A percentile compares a stretch with the other conserved stretches of the same genome.
Conservation (phyloP, 352 stramenopile species). For the Plasmopara halstedii region DNA sequence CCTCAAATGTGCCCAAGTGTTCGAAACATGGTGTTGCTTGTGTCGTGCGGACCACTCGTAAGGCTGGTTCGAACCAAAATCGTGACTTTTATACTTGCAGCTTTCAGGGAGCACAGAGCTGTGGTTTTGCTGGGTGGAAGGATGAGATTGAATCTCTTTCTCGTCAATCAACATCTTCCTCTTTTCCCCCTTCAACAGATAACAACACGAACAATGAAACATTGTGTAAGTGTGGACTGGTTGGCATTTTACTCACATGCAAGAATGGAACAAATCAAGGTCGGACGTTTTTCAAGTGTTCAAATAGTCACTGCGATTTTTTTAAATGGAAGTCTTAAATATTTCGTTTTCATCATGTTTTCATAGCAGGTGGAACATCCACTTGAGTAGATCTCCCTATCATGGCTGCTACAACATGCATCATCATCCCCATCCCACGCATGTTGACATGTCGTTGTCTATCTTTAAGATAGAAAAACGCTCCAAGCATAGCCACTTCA, state of each 20-base stretch:
- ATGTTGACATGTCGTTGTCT: conserved; percentile 9
- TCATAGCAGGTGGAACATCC: conserved; percentile 19
- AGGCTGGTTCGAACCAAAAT: conserved; percentile 73
- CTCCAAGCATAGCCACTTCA: conserved; percentile 47
- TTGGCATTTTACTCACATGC: conserved; percentile 43
- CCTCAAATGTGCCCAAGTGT: conserved; percentile 26
- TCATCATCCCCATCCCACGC: conserved; percentile 27
- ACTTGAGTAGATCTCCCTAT: conserved; percentile 31
- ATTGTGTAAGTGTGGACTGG: conserved; percentile 40
- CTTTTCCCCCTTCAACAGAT: not conserved
- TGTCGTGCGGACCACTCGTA: conserved; percentile 35
- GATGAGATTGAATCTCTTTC: conserved; percentile 48
- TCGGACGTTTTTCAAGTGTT: conserved; percentile 91
- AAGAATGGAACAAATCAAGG: conserved; percentile 83
- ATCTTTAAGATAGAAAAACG: conserved; percentile 58
- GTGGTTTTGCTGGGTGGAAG: conserved; percentile 84
- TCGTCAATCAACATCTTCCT: conserved; percentile 1
- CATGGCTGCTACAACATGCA: conserved; percentile 58
- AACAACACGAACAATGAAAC: conserved; percentile 1
- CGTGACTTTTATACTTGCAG: conserved; percentile 92
- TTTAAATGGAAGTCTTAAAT: conserved; percentile 87
- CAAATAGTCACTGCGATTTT: conserved; percentile 83
- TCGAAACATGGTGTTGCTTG: conserved; percentile 36
- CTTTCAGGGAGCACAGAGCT: conserved; percentile 56
- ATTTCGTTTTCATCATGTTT: conserved; percentile 3